These are phyloP conservation scores for Tulasnella sp. DNA, from an alignment of 768 basidiomycete genomes.

Conservation along the genomic window DNA sequence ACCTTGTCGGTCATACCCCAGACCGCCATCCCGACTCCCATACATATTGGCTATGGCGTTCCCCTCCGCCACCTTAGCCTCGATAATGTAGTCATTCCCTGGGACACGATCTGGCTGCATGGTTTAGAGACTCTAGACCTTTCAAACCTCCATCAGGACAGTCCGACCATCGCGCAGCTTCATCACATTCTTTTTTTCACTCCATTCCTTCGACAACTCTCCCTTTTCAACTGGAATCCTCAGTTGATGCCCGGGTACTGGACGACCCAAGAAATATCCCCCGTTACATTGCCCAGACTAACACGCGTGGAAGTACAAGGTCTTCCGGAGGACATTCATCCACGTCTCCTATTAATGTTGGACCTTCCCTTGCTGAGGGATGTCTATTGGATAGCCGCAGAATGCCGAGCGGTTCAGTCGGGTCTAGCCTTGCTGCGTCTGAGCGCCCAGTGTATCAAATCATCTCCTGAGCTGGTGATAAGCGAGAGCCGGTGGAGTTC, in stretches of 20 bases:
- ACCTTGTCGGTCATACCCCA: not conserved
- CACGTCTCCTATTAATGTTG: not conserved
- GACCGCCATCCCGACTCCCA: not conserved
- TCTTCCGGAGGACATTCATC: not conserved
- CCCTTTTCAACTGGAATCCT: not conserved
- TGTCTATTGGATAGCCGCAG: not conserved
- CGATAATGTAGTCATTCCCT: not conserved
- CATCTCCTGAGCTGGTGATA: no score
- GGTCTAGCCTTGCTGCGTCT: no score
- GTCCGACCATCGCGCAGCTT: not conserved
- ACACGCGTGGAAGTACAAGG: not conserved
- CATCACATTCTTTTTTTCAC: not conserved
- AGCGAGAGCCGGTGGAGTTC: no score
- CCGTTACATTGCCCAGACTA: not conserved
- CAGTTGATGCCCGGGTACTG: not conserved
- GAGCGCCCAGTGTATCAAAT: no score
- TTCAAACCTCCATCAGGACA: not conserved
- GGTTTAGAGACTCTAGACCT: not conserved
- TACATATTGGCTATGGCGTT: not conserved
- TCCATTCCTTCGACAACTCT: not conserved
- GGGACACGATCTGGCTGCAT: not conserved
- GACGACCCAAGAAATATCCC: not conserved
- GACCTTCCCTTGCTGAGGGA: not conserved
- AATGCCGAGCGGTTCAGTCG: no score
- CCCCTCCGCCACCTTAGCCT: not conserved